Percentiles rank a stretch among this genome's conserved stretches.
phyloP scores from a whole-genome alignment of 2,329 filamentous ascomycete species.

The Calonectria crousiana region DNA sequence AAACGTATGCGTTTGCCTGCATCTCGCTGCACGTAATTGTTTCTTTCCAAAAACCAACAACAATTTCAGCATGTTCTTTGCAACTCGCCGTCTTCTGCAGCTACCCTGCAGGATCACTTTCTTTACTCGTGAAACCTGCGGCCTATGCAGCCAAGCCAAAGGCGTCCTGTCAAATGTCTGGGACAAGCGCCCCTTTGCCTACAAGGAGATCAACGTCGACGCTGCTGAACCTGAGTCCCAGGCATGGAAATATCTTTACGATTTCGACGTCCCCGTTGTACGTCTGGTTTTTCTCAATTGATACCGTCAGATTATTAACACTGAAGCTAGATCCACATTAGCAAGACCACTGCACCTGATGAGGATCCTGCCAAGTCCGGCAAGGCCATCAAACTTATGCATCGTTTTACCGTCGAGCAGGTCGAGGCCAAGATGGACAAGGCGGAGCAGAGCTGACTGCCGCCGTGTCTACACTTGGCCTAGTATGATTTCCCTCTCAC shows the following conservation, averaged over 20 bases:
- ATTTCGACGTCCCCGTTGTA: slow-evolving; percentile 87
- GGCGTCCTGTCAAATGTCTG: slow-evolving; percentile 76
- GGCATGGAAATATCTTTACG: slow-evolving; percentile 79
- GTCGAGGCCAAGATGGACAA: slow-evolving; percentile 77
- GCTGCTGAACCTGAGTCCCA: slow-evolving; percentile 73
- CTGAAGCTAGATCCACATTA: slow-evolving; percentile 70
- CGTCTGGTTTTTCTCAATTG: slow-evolving; percentile 38
- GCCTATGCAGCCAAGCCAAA: slow-evolving; percentile 77
- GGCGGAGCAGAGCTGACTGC: slow-evolving; percentile 52
- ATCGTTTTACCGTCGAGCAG: slow-evolving; percentile 77
- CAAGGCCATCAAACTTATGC: slow-evolving; percentile 80
- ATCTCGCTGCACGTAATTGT: background rate
- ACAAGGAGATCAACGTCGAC: slow-evolving; percentile 79
- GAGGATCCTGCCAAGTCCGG: slow-evolving; percentile 67
- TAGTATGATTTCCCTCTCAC: slow-evolving; percentile 58
- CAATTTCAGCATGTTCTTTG: slow-evolving; percentile 60
- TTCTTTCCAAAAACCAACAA: background rate
- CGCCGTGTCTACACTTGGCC: background rate
- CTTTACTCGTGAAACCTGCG: slow-evolving; percentile 80
- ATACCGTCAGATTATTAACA: background rate
- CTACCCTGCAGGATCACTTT: slow-evolving; percentile 75
- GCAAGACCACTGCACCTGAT: slow-evolving; percentile 63
- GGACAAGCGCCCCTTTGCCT: slow-evolving; percentile 75
- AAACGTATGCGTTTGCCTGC: background rate
- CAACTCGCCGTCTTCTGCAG: slow-evolving; percentile 62